Percentiles rank a stretch among this genome's conserved stretches.
phyloP scores from a whole-genome alignment of 2,329 filamentous ascomycete species.

The Botryotinia narcissicola region DNA sequence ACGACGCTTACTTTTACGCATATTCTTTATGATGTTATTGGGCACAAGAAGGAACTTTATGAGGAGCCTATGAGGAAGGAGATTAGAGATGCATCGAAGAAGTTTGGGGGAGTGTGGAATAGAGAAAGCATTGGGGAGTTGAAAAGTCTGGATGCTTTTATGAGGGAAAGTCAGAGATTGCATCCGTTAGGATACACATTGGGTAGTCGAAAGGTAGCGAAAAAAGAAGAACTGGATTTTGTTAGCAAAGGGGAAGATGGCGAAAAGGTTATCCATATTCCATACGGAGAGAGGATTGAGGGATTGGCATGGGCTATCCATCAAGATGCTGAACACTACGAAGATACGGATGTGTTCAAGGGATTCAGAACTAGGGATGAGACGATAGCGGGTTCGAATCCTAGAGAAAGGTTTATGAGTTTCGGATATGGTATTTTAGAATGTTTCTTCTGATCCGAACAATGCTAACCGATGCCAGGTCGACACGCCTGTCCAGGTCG shows the following conservation, averaged over 20 bases:
- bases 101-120: conserved; percentile 3
- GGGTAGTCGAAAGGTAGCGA: conserved; percentile 15
- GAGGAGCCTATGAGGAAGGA: conserved; percentile 6
- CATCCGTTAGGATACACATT: conserved; percentile 15
- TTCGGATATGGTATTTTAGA: conserved; percentile 15
- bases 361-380: conserved; percentile 6
- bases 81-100: conserved; percentile 5
- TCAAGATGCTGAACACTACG: conserved; percentile 5
- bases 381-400: background rate
- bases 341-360: conserved; percentile 5
- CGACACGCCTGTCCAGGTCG: conserved; percentile 12
- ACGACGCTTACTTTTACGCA: conserved; percentile 15
- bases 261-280: background rate
- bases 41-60: background rate
- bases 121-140: conserved; percentile 7
- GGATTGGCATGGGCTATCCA: conserved; percentile 7
- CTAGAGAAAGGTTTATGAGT: conserved; percentile 13
- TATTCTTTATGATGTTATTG: conserved; percentile 14
- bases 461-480: background rate
- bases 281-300: conserved; percentile 3
- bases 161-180: conserved; percentile 17
- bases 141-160: conserved; percentile 4
- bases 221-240: background rate
- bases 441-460: background rate
- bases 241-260: background rate